A percentile compares a stretch with the other conserved stretches of the same genome.
These are phyloP conservation scores for Aspergillus pseudoviridinutans DNA, from an alignment of 2,329 filamentous ascomycete genomes.

Conservation along the genomic window DNA sequence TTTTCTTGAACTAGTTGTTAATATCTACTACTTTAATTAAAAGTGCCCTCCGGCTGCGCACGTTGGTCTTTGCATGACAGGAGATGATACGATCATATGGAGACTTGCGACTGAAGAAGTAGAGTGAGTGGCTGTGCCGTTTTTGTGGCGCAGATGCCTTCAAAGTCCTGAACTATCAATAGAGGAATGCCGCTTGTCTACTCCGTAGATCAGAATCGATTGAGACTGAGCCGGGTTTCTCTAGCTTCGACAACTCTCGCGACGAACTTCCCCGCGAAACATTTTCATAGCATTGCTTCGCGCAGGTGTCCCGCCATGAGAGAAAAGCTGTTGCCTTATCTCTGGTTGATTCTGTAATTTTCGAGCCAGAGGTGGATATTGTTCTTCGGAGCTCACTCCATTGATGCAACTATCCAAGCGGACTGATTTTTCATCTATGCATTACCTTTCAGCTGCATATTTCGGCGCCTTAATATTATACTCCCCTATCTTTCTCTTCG, in stretches of 20 bases:
- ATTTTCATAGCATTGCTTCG: conserved; percentile 2
- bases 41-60: not conserved
- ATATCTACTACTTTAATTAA: not conserved
- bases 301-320: conserved; percentile 9
- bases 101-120: not conserved
- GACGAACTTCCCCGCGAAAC: too few species aligned
- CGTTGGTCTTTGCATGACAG: not conserved
- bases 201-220: not conserved
- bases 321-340: conserved; percentile 1
- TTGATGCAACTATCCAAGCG: conserved; percentile 30
- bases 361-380: not conserved
- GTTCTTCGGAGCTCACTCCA: not conserved
- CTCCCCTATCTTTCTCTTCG: conserved; percentile 57
- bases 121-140: not conserved
- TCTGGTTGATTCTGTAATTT: not conserved
- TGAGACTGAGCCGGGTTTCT: not conserved
- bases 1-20: not conserved
- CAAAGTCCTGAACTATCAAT: not conserved
- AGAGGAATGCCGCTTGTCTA: not conserved
- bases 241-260: not conserved
- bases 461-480: conserved; percentile 58
- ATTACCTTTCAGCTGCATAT: conserved; percentile 68
- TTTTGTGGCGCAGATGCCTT: not conserved
- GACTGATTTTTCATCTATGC: conserved; percentile 60
- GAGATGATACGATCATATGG: not conserved